Base-by-base conservation (phyloP, 1,284 basidiomycete species). In the Cryptococcus sp. region DNA sequence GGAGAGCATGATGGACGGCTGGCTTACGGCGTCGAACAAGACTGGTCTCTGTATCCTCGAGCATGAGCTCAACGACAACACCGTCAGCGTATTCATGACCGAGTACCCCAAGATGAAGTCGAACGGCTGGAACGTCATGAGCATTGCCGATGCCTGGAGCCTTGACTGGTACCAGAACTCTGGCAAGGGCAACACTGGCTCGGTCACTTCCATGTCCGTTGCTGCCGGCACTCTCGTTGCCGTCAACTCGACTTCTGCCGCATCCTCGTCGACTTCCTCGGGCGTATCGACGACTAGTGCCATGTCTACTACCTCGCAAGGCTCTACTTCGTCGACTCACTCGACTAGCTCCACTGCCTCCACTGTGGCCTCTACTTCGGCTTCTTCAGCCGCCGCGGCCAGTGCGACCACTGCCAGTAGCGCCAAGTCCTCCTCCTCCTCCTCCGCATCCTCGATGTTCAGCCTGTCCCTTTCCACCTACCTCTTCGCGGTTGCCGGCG, bases 141-240 rank as follows among this genome's bases (percentile, higher is more conserved):
- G 65, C 50, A 68, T 78, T 46, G 64, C 74, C 56, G 72, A 78
- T 48, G 73, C 74, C 10, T 76, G 65, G 55, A 56, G 60, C 50
- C 51, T 66, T 59, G 53, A 65, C 39, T 76, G 72, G 74, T 78
- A 78, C 60, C 69, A 70, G 55, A 78, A 78, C 67, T 60, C 73
- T 25, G 62, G 53, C 41, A 54, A 49, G 38, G 50, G 40, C 41
- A 70, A 74, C 62, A 65, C 59, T 20, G 70, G 51, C 19, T 50
- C 65, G 25, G 66, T 72, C 41, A 65, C 61, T 7, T 47, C 65
- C 52, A 68, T 69, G 66, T 54, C 61, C 31, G 66, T 73, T 44
- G 71, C 56, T 5, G 54, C 57, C 35, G 55, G 35, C 48, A 61
- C 56, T 25, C 51, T 60, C 20, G 39, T 53, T 15, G 56, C 54